A percentile compares a stretch with the other conserved stretches of the same genome.
Conservation (phyloP, 1,284 basidiomycete genomes). For the Phylloboletellus chloephorus region DNA sequence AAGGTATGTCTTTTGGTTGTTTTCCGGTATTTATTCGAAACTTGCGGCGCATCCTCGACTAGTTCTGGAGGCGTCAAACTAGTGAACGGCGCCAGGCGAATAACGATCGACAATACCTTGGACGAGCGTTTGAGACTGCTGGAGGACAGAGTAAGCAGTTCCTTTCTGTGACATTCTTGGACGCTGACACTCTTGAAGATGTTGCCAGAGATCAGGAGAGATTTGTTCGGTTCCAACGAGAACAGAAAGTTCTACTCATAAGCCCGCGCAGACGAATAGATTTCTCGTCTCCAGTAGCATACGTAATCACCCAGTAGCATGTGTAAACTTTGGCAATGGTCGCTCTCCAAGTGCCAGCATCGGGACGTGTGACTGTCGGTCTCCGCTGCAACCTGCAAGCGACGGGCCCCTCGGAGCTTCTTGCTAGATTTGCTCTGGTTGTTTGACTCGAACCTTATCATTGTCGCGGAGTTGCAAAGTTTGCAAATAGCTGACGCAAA, state of each 20-base stretch:
- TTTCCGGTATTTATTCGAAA: neutral
- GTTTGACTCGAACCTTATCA: too few species aligned
- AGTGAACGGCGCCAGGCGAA: slow-evolving; percentile 64
- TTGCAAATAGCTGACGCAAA: too few species aligned
- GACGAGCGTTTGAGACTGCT: slow-evolving; percentile 83
- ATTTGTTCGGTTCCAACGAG: slow-evolving; percentile 80
- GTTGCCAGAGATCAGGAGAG: slow-evolving; percentile 84
- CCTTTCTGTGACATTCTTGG: neutral
- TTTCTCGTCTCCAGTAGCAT: neutral
- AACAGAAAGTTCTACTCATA: slow-evolving; percentile 84
- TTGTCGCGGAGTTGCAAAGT: too few species aligned
- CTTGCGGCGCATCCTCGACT: slow-evolving; percentile 1
- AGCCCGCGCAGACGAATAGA: neutral
- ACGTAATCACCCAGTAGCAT: neutral
- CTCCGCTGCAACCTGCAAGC: too few species aligned
- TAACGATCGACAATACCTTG: slow-evolving; percentile 88
- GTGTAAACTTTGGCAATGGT: neutral
- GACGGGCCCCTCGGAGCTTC: too few species aligned
- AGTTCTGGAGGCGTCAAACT: slow-evolving; percentile 82
- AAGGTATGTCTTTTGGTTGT: slow-evolving; percentile 44
- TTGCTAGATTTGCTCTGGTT: too few species aligned
- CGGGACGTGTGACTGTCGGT: too few species aligned
- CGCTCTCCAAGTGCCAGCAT: neutral
- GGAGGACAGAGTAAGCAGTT: slow-evolving; percentile 71
- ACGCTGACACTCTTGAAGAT: slow-evolving; percentile 49